These are phyloP conservation scores for Fusarium illudens DNA, from an alignment of 2,329 filamentous ascomycete genomes.

Conservation along the genomic window DNA sequence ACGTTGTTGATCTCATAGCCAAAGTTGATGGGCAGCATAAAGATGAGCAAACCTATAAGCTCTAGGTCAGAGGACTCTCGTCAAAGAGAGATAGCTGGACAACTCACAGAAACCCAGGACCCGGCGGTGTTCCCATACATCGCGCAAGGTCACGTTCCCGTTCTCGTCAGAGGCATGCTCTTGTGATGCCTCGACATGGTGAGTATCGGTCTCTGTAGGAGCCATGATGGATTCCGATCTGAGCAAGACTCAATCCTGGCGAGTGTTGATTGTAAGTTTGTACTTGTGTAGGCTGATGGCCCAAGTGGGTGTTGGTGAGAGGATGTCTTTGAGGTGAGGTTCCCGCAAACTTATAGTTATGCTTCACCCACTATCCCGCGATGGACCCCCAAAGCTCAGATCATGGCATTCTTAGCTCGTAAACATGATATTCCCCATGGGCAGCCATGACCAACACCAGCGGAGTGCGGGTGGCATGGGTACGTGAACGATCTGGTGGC, in stretches of 20 bases:
- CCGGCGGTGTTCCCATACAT: constrained; percentile 32
- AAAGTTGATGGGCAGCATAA: constrained; percentile 43
- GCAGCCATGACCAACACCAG: neutral
- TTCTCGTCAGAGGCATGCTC: neutral
- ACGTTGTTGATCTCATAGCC: constrained; percentile 43
- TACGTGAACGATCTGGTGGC: neutral
- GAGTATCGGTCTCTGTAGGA: constrained; percentile 12
- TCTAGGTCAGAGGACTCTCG: too few species aligned
- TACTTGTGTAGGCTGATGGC: neutral
- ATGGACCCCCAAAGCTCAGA: neutral
- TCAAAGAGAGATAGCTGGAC: rapidly evolving
- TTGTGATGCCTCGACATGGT: constrained; percentile 17
- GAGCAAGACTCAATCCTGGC: neutral
- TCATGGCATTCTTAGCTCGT: neutral
- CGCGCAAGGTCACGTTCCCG: constrained; percentile 14
- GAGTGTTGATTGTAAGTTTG: neutral
- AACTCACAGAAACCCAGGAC: constrained; percentile 31
- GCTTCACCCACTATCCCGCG: neutral
- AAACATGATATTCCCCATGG: neutral
- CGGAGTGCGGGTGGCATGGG: neutral
- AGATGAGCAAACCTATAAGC: constrained; percentile 38
- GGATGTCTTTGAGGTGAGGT: neutral
- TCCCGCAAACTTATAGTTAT: neutral
- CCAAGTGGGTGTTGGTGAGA: neutral
- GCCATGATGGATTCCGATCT: constrained; percentile 7